These are phyloP conservation scores for Fomitopsis betulina DNA, from an alignment of 1,284 basidiomycete species.

Conservation along the genomic window DNA sequence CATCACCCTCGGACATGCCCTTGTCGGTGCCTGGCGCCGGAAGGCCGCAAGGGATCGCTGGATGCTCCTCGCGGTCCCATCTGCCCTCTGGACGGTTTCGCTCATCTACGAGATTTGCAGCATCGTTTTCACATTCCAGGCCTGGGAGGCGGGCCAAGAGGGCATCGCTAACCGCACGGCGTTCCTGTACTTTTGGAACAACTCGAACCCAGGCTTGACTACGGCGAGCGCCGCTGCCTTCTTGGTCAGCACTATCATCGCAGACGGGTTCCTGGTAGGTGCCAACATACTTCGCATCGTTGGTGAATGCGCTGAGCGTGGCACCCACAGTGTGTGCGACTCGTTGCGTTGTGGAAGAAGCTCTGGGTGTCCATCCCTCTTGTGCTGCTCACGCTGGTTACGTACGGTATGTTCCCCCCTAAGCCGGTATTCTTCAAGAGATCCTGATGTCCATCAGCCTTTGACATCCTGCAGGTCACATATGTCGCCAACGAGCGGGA, in stretches of 20 bases:
- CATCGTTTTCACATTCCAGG: conserved; percentile 7
- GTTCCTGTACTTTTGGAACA: conserved; percentile 12
- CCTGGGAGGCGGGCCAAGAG: conserved; percentile 31
- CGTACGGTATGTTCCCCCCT: conserved; percentile 9
- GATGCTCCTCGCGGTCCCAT: conserved; percentile 4
- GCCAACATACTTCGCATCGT: not conserved
- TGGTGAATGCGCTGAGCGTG: not conserved
- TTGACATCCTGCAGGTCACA: conserved; percentile 2
- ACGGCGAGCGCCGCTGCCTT: conserved; percentile 14
- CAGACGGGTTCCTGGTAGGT: conserved; percentile 24
- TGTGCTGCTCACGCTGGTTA: conserved; percentile 9
- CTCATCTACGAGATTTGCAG: conserved; percentile 8
- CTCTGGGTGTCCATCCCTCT: conserved; percentile 19
- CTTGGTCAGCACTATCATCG: conserved; percentile 21
- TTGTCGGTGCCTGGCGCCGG: not conserved
- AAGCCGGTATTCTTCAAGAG: not conserved
- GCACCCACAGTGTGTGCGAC: conserved; percentile 13
- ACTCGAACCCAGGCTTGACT: conserved; percentile 13
- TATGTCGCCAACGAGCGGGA: conserved; percentile 13
- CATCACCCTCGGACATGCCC: conserved; percentile 4
- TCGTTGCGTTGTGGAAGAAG: conserved; percentile 17
- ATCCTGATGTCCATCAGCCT: not conserved
- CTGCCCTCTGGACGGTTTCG: conserved; percentile 2
- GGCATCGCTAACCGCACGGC: conserved; percentile 26
- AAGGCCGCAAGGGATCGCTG: not conserved